Conservation (phyloP, 768 basidiomycete genomes). For the Suillus cothurnatus region DNA sequence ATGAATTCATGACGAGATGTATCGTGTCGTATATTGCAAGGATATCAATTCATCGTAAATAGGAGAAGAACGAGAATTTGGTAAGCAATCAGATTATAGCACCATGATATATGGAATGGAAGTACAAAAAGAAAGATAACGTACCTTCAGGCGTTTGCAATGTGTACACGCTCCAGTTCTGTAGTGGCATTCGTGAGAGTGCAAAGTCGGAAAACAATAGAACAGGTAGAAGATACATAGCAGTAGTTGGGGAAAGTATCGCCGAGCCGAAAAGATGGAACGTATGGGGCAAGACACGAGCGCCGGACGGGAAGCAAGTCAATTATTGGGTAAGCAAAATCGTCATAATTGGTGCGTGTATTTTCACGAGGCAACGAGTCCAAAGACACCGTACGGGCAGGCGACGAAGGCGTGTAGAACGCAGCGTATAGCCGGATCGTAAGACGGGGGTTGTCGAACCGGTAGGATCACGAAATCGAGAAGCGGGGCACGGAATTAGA, state of each 20-base stretch:
- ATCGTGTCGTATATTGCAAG: conserved; percentile 16
- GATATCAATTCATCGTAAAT: conserved; percentile 16
- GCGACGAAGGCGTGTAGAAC: conserved; percentile 11
- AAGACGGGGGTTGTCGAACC: not conserved
- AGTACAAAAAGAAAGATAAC: conserved; percentile 27
- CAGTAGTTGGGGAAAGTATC: conserved; percentile 12
- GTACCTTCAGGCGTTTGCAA: conserved; percentile 86
- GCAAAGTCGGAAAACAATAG: conserved; percentile 10
- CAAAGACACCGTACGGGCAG: conserved; percentile 4
- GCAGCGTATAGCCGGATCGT: not conserved
- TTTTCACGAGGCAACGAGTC: conserved; percentile 13
- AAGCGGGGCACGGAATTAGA: not conserved
- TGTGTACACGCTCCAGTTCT: conserved; percentile 84
- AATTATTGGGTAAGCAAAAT: conserved; percentile 6
- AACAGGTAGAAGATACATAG: conserved; percentile 8
- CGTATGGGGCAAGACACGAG: conserved; percentile 1
- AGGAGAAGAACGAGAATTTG: conserved; percentile 15
- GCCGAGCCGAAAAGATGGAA: conserved; percentile 18
- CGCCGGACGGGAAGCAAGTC: conserved; percentile 2
- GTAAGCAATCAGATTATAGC: conserved; percentile 22
- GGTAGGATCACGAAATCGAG: not conserved
- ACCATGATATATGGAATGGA: not conserved
- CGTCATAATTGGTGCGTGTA: conserved; percentile 4
- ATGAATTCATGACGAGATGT: conserved; percentile 18
- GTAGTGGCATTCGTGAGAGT: conserved; percentile 15